Percentiles rank a stretch among this genome's conserved stretches.
Evolutionary conservation across 805 yeast species (phyloP).

Genomic region (Candida fluviatilis): DNA sequence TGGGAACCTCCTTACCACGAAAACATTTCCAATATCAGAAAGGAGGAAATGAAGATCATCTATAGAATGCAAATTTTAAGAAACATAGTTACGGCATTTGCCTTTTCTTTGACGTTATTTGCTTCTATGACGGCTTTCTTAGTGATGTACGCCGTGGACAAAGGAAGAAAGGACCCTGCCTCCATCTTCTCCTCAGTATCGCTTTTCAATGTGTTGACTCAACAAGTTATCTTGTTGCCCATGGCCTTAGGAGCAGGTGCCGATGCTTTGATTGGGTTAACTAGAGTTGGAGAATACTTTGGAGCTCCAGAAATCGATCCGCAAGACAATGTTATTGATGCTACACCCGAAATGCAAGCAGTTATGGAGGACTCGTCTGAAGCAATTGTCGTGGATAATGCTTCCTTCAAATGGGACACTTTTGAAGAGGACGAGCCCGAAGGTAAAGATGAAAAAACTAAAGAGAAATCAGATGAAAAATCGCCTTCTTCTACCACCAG

Average conservation of each 20-base stretch:
- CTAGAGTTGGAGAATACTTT: conserved; percentile 52
- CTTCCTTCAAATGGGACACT: conserved; percentile 28
- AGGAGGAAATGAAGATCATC: conserved; percentile 57
- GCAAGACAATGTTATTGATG: conserved; percentile 24
- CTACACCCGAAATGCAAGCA: conserved; percentile 16
- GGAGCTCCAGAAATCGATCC: conserved; percentile 41
- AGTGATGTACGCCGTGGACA: conserved; percentile 30
- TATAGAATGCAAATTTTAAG: conserved; percentile 62
- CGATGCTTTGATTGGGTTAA: conserved; percentile 62
- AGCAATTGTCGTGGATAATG: conserved; percentile 20
- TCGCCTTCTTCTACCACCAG: conserved; percentile 1
- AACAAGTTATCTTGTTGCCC: conserved; percentile 66
- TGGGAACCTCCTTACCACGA: conserved; percentile 82
- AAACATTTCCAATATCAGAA: conserved; percentile 52
- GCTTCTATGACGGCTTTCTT: conserved; percentile 60
- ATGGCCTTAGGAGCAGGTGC: conserved; percentile 63
- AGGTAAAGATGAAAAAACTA: conserved; percentile 6
- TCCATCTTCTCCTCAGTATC: conserved; percentile 67
- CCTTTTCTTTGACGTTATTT: conserved; percentile 63
- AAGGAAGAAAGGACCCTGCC: conserved; percentile 46
- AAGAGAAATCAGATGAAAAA: conserved; percentile 4
- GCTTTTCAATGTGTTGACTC: conserved; percentile 57
- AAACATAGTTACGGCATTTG: conserved; percentile 57
- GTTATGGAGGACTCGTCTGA: conserved; percentile 21
- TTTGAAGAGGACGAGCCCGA: conserved; percentile 17